These are phyloP conservation scores for Paralagenidium karlingii DNA, from an alignment of 352 stramenopile genomes.

Conservation along the genomic window DNA sequence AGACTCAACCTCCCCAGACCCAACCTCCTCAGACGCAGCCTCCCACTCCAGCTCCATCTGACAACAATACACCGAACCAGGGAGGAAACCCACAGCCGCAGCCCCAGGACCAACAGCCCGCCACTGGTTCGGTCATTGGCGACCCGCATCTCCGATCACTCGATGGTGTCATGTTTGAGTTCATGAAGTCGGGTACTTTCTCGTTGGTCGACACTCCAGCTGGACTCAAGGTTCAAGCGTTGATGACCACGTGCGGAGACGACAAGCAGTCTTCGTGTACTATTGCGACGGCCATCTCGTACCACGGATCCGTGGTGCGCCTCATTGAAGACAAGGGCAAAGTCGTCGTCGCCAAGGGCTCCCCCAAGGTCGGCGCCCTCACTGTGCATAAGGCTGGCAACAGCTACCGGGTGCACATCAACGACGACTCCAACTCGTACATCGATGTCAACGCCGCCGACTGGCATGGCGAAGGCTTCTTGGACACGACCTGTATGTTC, in stretches of 20 bases:
- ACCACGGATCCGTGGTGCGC: constrained; percentile 1
- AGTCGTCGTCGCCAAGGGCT: neutral
- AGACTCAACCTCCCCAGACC: no score
- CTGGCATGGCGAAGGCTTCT: neutral
- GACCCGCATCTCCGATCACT: constrained; percentile 3
- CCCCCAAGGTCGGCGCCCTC: neutral
- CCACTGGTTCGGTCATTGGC: neutral
- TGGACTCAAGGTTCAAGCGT: constrained; percentile 1
- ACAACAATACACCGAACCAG: no score
- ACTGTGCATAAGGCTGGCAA: neutral
- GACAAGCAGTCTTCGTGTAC: neutral
- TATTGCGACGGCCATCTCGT: neutral
- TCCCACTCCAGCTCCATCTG: no score
- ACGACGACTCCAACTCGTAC: neutral
- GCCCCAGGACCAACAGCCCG: no score
- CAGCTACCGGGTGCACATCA: constrained; percentile 2
- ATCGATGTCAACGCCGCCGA: constrained; percentile 1
- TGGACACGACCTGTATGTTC: neutral
- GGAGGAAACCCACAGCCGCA: no score
- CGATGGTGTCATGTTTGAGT: neutral
- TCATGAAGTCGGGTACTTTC: constrained; percentile 1
- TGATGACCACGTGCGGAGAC: no score
- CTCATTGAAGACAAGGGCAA: neutral
- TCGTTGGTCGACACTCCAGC: constrained; percentile 2
- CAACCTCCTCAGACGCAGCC: no score